Conservation (phyloP, 2,329 filamentous ascomycete genomes). For the Nemania sp. region DNA sequence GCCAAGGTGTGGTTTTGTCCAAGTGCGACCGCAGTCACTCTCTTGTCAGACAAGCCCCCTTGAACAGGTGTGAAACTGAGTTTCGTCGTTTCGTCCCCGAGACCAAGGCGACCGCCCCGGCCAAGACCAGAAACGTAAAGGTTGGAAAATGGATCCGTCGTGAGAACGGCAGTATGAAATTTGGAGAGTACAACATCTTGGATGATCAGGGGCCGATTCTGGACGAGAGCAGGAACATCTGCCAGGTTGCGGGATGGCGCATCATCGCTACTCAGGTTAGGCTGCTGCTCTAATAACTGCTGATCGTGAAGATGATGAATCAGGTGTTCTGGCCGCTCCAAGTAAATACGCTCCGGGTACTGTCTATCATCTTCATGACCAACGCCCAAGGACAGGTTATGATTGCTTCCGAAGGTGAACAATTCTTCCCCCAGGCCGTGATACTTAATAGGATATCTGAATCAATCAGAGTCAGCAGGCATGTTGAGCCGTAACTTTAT, state of each 20-base stretch:
- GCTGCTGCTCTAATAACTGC: constrained; percentile 56
- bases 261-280: constrained; percentile 37
- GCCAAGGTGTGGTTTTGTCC: constrained; percentile 92
- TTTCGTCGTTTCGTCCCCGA: constrained; percentile 86
- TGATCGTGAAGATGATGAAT: constrained; percentile 74
- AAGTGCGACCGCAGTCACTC: constrained; percentile 76
- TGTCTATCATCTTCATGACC: constrained; percentile 96
- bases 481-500: constrained; percentile 17
- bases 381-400: constrained; percentile 88
- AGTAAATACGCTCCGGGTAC: constrained; percentile 80
- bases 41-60: constrained; percentile 74
- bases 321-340: constrained; percentile 78
- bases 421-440: constrained; percentile 74
- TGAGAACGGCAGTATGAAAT: constrained; percentile 86
- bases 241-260: constrained; percentile 40
- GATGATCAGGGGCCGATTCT: constrained; percentile 72
- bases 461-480: constrained; percentile 20
- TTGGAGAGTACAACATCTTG: constrained; percentile 89
- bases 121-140: constrained; percentile 93
- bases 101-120: constrained; percentile 83
- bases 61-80: constrained; percentile 86
- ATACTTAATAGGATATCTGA: constrained; percentile 34
- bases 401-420: constrained; percentile 95
- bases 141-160: constrained; percentile 84
- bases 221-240: constrained; percentile 74